Evolutionary conservation across 352 stramenopile genomes (phyloP), one percentile per base, ranked within the genome.

Genomic region (Blastocystis sp.): DNA sequence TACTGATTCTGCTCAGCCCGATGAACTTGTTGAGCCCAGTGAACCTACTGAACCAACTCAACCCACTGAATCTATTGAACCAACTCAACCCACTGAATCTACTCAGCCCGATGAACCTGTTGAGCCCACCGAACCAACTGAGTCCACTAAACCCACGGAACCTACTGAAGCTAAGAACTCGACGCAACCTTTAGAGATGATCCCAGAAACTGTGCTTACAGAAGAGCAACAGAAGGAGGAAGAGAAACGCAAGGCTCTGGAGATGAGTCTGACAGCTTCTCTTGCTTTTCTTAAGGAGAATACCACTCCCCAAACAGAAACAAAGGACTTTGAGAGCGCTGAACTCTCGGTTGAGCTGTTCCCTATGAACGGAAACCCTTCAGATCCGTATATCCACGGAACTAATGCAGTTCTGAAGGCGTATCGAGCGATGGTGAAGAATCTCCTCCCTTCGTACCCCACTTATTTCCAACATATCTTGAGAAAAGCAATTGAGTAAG

Each of bases 391-490:
- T 39, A 80, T 80, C 43, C 43, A 80, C 16, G 69, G 69, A 27
- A 39, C n/a, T 4, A 54, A 80, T 37, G 52, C 27, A 11, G 24
- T 80, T 35, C n/a, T 80, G 27, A 80, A 63, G 43, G 51, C 51
- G 5, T 80, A 80, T 39, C 42, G 49, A 37, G 7, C 21, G 14
- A 80, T 80, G 69, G 21, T 80, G 51, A 43, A 49, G 14, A 63
- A 32, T 21, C 24, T 80, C 7, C 49, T 80, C n/a, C 69, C 69
- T 5, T 80, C 69, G 16, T 80, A 80, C 24, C 69, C 69, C 0
- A 80, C 69, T 9, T 80, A 80, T 24, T 80, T 80, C 69, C 69
- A 80, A 49, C 43, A 80, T 32, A 54, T 63, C 61, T 16, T 80
- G 21, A 35, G 16, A 19, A 19, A 63, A 37, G 69, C 37, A 21